These are phyloP conservation scores for Xylariaceae sp. DNA, from an alignment of 2,329 filamentous ascomycete species.

Conservation along the genomic window DNA sequence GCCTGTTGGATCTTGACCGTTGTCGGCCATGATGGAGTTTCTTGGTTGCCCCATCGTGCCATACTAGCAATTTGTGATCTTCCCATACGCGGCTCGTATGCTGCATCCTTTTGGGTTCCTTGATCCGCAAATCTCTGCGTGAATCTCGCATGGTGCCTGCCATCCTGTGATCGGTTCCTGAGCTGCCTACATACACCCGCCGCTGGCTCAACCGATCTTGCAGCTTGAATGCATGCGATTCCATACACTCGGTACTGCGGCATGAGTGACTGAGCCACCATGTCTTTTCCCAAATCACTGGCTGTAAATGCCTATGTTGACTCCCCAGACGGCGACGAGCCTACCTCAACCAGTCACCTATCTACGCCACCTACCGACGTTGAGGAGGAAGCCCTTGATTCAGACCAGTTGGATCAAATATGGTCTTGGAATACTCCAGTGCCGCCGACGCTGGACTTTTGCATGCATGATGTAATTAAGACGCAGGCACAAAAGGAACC, in stretches of 20 bases:
- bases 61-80: neutral
- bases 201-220: conserved; percentile 4
- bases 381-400: conserved; percentile 22
- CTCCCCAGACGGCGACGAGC: conserved; percentile 17
- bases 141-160: neutral
- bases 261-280: neutral
- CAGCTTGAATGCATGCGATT: conserved; percentile 4
- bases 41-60: neutral
- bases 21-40: conserved; percentile 18
- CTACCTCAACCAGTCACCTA: conserved; percentile 12
- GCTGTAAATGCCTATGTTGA: conserved; percentile 8
- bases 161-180: conserved; percentile 2
- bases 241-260: neutral
- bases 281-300: neutral
- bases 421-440: conserved; percentile 43
- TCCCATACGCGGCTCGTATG: neutral
- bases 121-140: neutral
- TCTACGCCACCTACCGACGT: conserved; percentile 26
- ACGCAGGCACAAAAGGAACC: conserved; percentile 33
- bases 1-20: conserved; percentile 9
- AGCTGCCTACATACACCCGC: neutral
- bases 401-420: conserved; percentile 38
- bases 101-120: too few relatives aligned
- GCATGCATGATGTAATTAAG: conserved; percentile 44
- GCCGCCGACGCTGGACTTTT: conserved; percentile 34